phyloP scores from a whole-genome alignment of 352 stramenopile genomes.

The Phytophthora pinifolia region DNA sequence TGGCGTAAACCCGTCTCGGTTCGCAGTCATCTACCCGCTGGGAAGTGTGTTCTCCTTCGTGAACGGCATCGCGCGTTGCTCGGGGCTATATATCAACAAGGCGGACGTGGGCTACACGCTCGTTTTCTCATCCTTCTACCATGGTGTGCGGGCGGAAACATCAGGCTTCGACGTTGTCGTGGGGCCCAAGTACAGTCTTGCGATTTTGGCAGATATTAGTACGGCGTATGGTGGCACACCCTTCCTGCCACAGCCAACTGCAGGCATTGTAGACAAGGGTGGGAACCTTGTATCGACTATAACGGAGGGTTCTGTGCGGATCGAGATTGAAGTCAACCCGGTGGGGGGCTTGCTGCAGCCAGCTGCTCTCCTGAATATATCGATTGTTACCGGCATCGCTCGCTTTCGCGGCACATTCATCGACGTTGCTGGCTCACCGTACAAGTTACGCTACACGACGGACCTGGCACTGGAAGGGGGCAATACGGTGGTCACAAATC shows the following conservation, averaged over 20 bases:
- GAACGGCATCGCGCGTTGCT: slow-evolving; percentile 75
- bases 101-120: slow-evolving; percentile 70
- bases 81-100: slow-evolving; percentile 69
- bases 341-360: slow-evolving; percentile 54
- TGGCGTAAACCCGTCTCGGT: slow-evolving; percentile 52
- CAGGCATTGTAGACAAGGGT: slow-evolving; percentile 76
- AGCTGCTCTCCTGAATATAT: slow-evolving; percentile 43
- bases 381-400: slow-evolving; percentile 51
- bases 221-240: slow-evolving; percentile 73
- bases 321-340: slow-evolving; percentile 75
- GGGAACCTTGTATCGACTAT: slow-evolving; percentile 59
- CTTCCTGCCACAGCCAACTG: slow-evolving; percentile 77
- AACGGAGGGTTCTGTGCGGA: slow-evolving; percentile 50
- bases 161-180: slow-evolving; percentile 72
- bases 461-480: slow-evolving; percentile 56
- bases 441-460: slow-evolving; percentile 70
- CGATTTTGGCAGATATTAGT: slow-evolving; percentile 73
- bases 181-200: slow-evolving; percentile 55
- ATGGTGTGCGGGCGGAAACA: slow-evolving; percentile 72
- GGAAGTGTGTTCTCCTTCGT: slow-evolving; percentile 62
- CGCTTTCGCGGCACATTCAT: slow-evolving; percentile 72
- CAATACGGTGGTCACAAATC: slow-evolving; percentile 62
- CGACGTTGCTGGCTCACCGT: slow-evolving; percentile 75
- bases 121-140: slow-evolving; percentile 57
- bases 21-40: slow-evolving; percentile 47